Conservation (phyloP, 495 filamentous ascomycete species). For the Glonium stellatum region DNA sequence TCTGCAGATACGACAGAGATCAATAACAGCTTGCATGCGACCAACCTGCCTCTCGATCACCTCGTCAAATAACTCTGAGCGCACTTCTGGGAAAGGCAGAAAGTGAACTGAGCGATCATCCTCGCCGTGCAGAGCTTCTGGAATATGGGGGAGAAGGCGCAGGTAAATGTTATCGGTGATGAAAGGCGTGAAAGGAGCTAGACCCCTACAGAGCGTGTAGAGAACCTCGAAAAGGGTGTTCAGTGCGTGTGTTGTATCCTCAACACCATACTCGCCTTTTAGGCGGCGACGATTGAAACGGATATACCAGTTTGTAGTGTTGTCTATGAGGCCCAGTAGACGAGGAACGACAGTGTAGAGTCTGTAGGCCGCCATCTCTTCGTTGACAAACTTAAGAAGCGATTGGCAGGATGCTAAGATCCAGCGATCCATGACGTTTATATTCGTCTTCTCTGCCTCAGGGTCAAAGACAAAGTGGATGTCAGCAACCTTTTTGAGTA, state of each 20-base stretch:
- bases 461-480: conserved; percentile 77
- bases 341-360: conserved; percentile 90
- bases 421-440: conserved; percentile 96
- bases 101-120: conserved; percentile 89
- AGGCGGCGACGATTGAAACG: conserved; percentile 94
- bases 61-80: conserved; percentile 78
- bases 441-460: conserved; percentile 62
- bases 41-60: conserved; percentile 78
- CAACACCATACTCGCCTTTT: conserved; percentile 83
- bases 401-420: conserved; percentile 91
- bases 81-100: conserved; percentile 78
- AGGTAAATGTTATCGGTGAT: conserved; percentile 91
- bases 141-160: conserved; percentile 74
- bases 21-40: conserved; percentile 93
- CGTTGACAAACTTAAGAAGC: conserved; percentile 84
- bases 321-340: conserved; percentile 77
- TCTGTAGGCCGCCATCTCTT: conserved; percentile 74
- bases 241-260: conserved; percentile 84
- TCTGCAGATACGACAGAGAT: conserved; percentile 74
- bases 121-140: conserved; percentile 52
- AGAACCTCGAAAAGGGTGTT: conserved; percentile 97
- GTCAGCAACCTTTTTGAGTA: conserved; percentile 82
- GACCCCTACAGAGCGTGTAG: conserved; percentile 74
- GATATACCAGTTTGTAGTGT: conserved; percentile 99
- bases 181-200: conserved; percentile 95